Evolutionary conservation across 768 basidiomycete species (phyloP), one percentile per base, ranked within the genome.

Genomic region (Clavulina sp.): DNA sequence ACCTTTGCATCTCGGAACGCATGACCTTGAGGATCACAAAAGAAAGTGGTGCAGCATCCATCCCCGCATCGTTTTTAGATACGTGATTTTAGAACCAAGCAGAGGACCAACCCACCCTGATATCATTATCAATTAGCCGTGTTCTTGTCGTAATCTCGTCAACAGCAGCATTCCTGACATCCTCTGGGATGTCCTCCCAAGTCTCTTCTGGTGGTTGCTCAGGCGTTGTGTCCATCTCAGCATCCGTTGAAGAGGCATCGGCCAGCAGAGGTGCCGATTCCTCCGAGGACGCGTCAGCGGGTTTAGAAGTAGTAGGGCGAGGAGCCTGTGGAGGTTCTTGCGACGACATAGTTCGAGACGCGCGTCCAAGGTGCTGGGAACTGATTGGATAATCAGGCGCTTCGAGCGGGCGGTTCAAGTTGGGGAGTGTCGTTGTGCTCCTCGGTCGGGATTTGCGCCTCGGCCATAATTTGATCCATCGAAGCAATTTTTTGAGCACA

Each of bases 91-190:
- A 48, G 43, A 19, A 13, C 5, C 9, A 7, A 34, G 21, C 3
- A 7, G 32, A 32, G 33, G 33, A 24, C 32, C 41, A 18, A 29
- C 50, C 23, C 4, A 84, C 91, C 76, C 89, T 92, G 61, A 97
- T 78, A 61, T 99, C 95, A 61, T 95, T 97, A 55, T 99, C 93
- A 58, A 99, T 88, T 54, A 99, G 73, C 55, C 93, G 73, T 67
- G 80, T 84, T 66, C 92, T 76, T 51, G 88, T 88, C 55, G 80
- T 63, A 58, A 97, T 85, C 57, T 96, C 92, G 44, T 95, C 91
- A 1, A 84, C 80, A 56, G 71, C 72, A 41, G 89, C 69, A 30
- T 73, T 68, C 65, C 80, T 67, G 58, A 99, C 83, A 32, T 93
- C 87, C 56, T 81, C 81, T 1, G 93, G 89, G 50, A 97, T 83